Conservation (phyloP, 2,329 filamentous ascomycete genomes). For the Fusarium staphyleae region DNA sequence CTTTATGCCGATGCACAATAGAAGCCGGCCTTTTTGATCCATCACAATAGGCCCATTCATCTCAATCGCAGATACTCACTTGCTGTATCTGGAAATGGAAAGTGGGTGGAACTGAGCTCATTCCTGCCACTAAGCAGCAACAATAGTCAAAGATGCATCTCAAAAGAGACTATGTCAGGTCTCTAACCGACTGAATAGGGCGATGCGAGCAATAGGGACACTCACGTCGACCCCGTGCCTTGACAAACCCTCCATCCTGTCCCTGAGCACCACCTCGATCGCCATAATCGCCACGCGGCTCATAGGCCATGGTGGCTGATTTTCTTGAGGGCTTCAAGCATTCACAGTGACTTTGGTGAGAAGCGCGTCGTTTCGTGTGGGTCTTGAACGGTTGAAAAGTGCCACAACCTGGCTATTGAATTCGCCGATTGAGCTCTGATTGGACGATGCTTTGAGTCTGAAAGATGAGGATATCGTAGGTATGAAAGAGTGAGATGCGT, state of each 20-base stretch:
- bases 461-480: not conserved
- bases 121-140: conserved; percentile 25
- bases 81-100: not conserved
- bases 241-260: conserved; percentile 55
- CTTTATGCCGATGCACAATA: not conserved
- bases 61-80: not conserved
- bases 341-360: conserved; percentile 30
- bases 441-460: not conserved
- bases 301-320: conserved; percentile 57
- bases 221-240: conserved; percentile 61
- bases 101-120: not conserved
- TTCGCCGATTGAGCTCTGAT: not conserved
- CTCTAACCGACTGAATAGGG: not conserved
- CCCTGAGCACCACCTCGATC: conserved; percentile 49
- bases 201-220: conserved; percentile 33
- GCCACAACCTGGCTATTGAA: conserved; percentile 5
- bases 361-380: conserved; percentile 32
- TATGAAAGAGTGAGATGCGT: not conserved
- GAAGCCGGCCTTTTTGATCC: not conserved
- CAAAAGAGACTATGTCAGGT: not conserved
- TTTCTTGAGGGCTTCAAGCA: conserved; percentile 33
- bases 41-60: not conserved
- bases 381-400: conserved; percentile 13
- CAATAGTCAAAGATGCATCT: not conserved
- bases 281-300: conserved; percentile 59